These are phyloP conservation scores for Penicillium brevicompactum DNA, from an alignment of 2,329 filamentous ascomycete species.

Conservation along the genomic window DNA sequence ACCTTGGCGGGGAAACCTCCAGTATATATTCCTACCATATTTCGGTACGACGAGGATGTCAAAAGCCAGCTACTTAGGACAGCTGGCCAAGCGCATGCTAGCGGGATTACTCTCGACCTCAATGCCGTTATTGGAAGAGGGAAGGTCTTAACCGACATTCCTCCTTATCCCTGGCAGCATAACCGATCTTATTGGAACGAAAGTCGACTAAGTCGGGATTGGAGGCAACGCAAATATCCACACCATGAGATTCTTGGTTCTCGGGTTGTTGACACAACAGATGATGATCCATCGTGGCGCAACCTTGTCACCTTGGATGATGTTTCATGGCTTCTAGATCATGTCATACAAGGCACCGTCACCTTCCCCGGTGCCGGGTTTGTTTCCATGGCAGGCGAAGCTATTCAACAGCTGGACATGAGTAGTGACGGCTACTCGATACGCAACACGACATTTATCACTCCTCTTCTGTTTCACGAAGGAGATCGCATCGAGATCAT, in stretches of 20 bases:
- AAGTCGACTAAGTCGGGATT: conserved; percentile 11
- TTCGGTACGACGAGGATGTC: conserved; percentile 5
- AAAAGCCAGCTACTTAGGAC: conserved; percentile 1
- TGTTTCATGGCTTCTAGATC: conserved; percentile 34
- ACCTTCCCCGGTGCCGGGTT: conserved; percentile 31
- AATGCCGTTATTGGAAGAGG: conserved; percentile 1
- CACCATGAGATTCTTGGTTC: conserved; percentile 34
- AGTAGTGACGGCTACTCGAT: conserved; percentile 8
- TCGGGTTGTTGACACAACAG: conserved; percentile 25
- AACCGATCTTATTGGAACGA: conserved; percentile 25
- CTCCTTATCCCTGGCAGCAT: conserved; percentile 28
- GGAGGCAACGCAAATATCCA: conserved; percentile 25
- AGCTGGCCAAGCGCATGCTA: neutral
- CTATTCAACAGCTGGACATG: conserved; percentile 15
- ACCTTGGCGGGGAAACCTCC: neutral
- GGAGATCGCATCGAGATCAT: neutral
- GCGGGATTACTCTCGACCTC: neutral
- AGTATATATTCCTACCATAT: conserved; percentile 9
- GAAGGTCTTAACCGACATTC: conserved; percentile 20
- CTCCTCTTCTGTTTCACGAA: conserved; percentile 10
- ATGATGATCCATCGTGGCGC: conserved; percentile 29
- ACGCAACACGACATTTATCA: conserved; percentile 15
- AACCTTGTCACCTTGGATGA: conserved; percentile 28
- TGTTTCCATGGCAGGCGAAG: conserved; percentile 28
- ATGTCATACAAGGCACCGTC: conserved; percentile 23